Evolutionary conservation across 129 eudicot genomes (phyloP), one percentile per base, ranked within the genome.

Genomic region (Flaveria linearis): DNA sequence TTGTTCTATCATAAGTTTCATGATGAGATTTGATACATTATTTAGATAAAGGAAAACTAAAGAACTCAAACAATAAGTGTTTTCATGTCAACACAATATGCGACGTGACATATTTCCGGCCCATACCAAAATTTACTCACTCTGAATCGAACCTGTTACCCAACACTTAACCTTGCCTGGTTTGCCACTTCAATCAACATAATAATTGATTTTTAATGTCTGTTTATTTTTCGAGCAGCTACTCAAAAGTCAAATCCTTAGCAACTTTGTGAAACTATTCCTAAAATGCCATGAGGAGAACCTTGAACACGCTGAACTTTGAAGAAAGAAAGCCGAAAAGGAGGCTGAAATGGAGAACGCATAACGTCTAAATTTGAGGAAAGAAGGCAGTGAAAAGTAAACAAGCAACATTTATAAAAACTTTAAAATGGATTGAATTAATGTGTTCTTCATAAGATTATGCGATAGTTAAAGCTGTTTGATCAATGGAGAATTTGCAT

Each of bases 211-310:
- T 46, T 12, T 46, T 14, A 12, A 50, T 16, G 12, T 43, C 25
- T 14, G 9, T 71, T 25, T 78, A 23, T 76, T 63, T 73, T 72
- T 68, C 60, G 13, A 83, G 90, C 97, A 94, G 97, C 88, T 66
- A 86, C 87, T 28, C 87, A n/a, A n/a, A n/a, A n/a, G n/a, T n/a
- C n/a, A 76, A 58, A 94, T 92, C 77, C 91, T 91, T 47, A 71
- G 85, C 46, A 94, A 94, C 88, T 94, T 94, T 81, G 96, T 91
- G 84, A 86, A 85, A 82, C 57, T 80, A 81, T 91, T 91, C 81
- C 80, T 74, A 55, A 91, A 91, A 83, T 91, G 96, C 22, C 90
- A 87, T 53, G 97, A 94, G 28, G 97, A 94, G 83, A 94, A 89
- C 69, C 68, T 73, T 63, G 91, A 89, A 73, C 92, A 87, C 65